Base-by-base conservation (phyloP, 2,329 filamentous ascomycete genomes). In the Dryadomyces quercus-mongolicae region DNA sequence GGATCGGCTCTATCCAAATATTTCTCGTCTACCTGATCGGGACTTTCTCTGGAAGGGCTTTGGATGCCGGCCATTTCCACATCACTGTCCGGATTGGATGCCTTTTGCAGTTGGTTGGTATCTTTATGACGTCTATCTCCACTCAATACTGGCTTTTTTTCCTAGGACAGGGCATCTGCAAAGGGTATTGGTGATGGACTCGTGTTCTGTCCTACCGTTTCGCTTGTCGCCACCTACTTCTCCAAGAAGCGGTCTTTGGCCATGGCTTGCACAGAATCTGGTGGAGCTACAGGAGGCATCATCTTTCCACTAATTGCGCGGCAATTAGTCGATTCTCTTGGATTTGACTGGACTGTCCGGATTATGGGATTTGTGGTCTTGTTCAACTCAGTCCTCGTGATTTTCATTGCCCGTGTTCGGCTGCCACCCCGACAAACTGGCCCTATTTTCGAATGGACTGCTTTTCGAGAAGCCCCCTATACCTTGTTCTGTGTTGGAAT, bases 111-210 rank as follows among this genome's bases (percentile, higher is more conserved):
- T 4, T 45, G 13, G 5, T 45, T 6, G 43, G 43, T n/a, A 45
- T 45, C 13, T 16, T 45, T 4, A 45, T 42, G 38, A 42, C 38
- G 12, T 42, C 38, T 12, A 42, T 42, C 38, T 42, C 12, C 38
- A 5, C 12, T 5, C 16, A 5, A 5, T 76, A 73, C 61, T 76
- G 69, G 61, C 74, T 71, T 21, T 55, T 71, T 22, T 54, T 72
- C 36, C 63, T 72, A 9, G 63, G 68, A 1, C 68, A 72, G 58
- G 69, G 66, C 6, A 51, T 71, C n/a, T 68, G 67, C 58, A 57
- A 69, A 20, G 70, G 70, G 70, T 40, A 49, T 70, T 2, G 70
- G 70, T 42, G 66, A 65, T 49, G 67, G 68, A 18, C 62, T 66
- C 20, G 55, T 62, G n/a, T 70, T 68, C 20, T 59, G 70, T 20